Evolutionary conservation across 2,329 filamentous ascomycete species (phyloP).

Genomic region (Calonectria crousiana): DNA sequence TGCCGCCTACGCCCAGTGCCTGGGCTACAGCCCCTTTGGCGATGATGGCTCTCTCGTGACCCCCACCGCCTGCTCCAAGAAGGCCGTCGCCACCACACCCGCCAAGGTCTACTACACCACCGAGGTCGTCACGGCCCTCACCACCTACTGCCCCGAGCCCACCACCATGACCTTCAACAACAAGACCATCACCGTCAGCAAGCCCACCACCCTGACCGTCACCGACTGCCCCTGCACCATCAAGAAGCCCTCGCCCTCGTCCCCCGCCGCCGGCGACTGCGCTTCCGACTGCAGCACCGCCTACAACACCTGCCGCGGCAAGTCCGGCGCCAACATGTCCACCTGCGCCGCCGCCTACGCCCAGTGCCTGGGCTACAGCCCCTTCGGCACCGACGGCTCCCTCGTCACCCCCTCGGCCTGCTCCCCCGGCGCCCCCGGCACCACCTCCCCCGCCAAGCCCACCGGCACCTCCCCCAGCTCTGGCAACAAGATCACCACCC

Average conservation of each 20-base stretch:
- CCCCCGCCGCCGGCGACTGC: not conserved
- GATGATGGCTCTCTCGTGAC: constrained; percentile 65
- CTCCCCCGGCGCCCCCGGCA: constrained; percentile 22
- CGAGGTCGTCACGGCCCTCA: constrained; percentile 72
- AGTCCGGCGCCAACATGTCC: constrained; percentile 37
- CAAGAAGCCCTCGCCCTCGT: constrained; percentile 7
- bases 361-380: constrained; percentile 43
- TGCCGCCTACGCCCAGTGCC: not conserved
- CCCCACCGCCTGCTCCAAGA: constrained; percentile 5
- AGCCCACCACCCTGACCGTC: constrained; percentile 22
- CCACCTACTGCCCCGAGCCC: constrained; percentile 64
- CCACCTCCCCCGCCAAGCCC: constrained; percentile 35
- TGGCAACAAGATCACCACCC: constrained; percentile 10
- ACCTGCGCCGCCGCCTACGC: constrained; percentile 41
- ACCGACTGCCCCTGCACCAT: constrained; percentile 15
- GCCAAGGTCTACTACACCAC: constrained; percentile 52
- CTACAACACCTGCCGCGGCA: constrained; percentile 35
- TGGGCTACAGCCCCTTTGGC: constrained; percentile 45
- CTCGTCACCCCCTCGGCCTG: constrained; percentile 35
- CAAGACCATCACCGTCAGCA: constrained; percentile 23
- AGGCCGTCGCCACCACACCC: constrained; percentile 39
- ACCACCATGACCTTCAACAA: constrained; percentile 18
- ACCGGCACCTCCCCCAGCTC: constrained; percentile 7
- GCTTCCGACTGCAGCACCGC: constrained; percentile 25
- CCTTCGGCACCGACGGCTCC: constrained; percentile 31